phyloP scores from a whole-genome alignment of 352 stramenopile species.

The Pilasporangium apinafurcum region DNA sequence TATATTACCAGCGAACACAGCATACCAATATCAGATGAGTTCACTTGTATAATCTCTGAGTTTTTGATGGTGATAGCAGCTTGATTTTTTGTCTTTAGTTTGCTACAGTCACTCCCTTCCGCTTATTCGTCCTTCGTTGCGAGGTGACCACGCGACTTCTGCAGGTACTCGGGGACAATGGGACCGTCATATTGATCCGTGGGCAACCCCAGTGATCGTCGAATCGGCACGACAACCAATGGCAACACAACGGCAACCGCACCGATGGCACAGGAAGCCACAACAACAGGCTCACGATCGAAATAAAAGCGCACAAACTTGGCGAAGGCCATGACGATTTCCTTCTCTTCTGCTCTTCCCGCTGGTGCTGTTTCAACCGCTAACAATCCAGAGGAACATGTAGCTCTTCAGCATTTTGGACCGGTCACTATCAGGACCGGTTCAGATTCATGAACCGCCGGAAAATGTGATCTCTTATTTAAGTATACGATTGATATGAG shows the following conservation, averaged over 20 bases:
- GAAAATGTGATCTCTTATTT: too few relatives aligned
- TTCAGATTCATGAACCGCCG: not conserved
- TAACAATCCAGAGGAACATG: too few relatives aligned
- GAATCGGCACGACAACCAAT: conserved; percentile 75
- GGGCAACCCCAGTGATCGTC: conserved; percentile 76
- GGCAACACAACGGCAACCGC: conserved; percentile 59
- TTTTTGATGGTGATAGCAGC: not conserved
- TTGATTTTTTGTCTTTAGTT: not conserved
- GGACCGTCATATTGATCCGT: conserved; percentile 89
- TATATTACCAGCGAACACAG: not conserved
- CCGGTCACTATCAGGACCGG: not conserved
- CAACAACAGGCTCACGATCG: conserved; percentile 82
- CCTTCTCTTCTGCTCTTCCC: not conserved
- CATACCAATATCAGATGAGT: not conserved
- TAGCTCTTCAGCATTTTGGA: not conserved
- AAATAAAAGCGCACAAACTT: conserved; percentile 83
- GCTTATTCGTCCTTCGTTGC: conserved; percentile 26
- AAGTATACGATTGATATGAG: not conserved
- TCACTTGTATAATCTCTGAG: not conserved
- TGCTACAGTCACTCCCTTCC: conserved; percentile 4
- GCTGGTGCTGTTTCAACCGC: not conserved
- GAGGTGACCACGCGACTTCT: conserved; percentile 72
- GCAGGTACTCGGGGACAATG: conserved; percentile 63
- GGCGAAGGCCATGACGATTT: conserved; percentile 12
- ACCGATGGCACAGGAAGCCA: conserved; percentile 76